These are phyloP conservation scores for Debaryomyces sp. DNA, from an alignment of 1,139 yeast genomes.

Conservation along the genomic window DNA sequence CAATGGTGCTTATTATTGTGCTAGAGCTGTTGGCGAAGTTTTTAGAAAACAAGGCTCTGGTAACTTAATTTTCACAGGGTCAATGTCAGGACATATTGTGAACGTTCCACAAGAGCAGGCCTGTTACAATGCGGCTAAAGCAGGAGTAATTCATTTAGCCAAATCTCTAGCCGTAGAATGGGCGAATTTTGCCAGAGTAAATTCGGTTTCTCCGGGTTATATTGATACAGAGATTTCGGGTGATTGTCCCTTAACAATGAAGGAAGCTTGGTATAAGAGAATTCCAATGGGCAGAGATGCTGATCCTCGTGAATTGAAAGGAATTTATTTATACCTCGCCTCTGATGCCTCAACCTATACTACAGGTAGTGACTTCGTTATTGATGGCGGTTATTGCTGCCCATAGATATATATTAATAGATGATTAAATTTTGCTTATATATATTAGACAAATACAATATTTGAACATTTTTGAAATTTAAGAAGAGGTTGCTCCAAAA, in stretches of 20 bases:
- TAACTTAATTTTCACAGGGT: conserved; percentile 63
- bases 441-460: too few relatives aligned
- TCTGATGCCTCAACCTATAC: too few relatives aligned
- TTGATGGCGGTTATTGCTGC: too few relatives aligned
- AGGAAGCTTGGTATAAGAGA: conserved; percentile 25
- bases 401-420: too few relatives aligned
- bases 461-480: too few relatives aligned
- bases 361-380: too few relatives aligned
- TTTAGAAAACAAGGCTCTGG: conserved; percentile 51
- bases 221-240: conserved; percentile 32
- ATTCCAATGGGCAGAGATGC: neutral
- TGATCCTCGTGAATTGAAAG: neutral
- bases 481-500: too few relatives aligned
- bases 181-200: conserved; percentile 58
- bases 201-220: conserved; percentile 61
- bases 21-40: conserved; percentile 54
- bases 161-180: too few relatives aligned
- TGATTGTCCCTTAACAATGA: neutral
- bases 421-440: too few relatives aligned
- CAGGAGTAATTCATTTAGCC: conserved; percentile 56
- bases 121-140: conserved; percentile 60
- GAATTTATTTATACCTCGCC: too few relatives aligned
- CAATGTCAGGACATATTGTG: conserved; percentile 64
- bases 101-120: conserved; percentile 59
- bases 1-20: conserved; percentile 61